Conservation (phyloP, 306 rosid species). For the Erythrophleum fordii region DNA sequence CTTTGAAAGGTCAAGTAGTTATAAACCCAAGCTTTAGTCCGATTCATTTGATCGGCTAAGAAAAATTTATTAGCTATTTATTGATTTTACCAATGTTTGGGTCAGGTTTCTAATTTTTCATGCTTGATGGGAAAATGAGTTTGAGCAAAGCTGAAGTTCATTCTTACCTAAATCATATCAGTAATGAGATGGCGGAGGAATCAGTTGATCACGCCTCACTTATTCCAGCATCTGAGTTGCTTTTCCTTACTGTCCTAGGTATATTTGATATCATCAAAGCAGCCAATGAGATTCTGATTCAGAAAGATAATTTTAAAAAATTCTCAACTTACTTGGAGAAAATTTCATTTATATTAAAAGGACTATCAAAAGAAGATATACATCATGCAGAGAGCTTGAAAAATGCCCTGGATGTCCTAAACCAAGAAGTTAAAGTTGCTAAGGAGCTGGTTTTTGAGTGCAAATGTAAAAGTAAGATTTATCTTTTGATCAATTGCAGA, state of each 20-base stretch:
- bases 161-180: background rate
- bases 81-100: constrained; percentile 23
- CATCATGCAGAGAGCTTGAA: constrained; percentile 41
- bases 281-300: constrained; percentile 54
- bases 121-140: constrained; percentile 17
- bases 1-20: background rate
- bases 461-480: constrained; percentile 51
- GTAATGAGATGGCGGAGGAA: constrained; percentile 46
- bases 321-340: constrained; percentile 51
- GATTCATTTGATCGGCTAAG: background rate
- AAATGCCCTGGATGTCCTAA: constrained; percentile 46
- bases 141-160: constrained; percentile 1
- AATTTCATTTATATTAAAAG: constrained; percentile 45
- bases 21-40: constrained; percentile 1
- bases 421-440: constrained; percentile 52
- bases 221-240: constrained; percentile 49
- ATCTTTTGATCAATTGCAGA: constrained; percentile 55
- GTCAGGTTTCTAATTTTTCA: constrained; percentile 33
- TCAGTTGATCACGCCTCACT: constrained; percentile 35
- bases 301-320: constrained; percentile 52
- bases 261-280: constrained; percentile 46
- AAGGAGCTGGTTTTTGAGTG: constrained; percentile 55
- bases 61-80: constrained; percentile 15
- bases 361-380: constrained; percentile 38
- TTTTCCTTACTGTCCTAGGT: constrained; percentile 38